Percentiles rank a stretch among this genome's conserved stretches.
Conservation (phyloP, 208 protist species). For the Phytomonas sp. region DNA sequence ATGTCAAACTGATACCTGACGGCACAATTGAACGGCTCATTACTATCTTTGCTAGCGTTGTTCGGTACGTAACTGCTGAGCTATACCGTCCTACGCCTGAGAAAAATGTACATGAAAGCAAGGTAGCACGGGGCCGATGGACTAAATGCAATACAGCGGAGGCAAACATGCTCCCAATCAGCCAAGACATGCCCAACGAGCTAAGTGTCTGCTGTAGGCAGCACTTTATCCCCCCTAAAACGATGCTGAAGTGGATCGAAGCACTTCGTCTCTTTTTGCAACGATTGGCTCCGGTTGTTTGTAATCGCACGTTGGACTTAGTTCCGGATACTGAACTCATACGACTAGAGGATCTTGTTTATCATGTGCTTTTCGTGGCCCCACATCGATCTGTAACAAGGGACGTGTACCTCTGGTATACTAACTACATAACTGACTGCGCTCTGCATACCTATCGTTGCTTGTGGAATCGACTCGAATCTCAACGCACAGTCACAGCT, state of each 20-base stretch:
- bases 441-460: conserved; percentile 50
- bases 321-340: conserved; percentile 40
- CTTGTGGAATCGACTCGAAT: conserved; percentile 59
- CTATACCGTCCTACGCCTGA: conserved; percentile 11
- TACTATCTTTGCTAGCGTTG: conserved; percentile 29
- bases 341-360: conserved; percentile 68
- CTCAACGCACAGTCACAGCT: conserved; percentile 25
- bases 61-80: conserved; percentile 23
- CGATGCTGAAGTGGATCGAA: conserved; percentile 30
- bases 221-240: not conserved
- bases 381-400: conserved; percentile 22
- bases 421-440: conserved; percentile 42
- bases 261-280: conserved; percentile 46
- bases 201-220: not conserved
- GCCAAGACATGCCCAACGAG: not conserved
- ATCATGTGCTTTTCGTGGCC: conserved; percentile 43
- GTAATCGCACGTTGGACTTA: conserved; percentile 29
- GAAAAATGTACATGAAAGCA: conserved; percentile 6
- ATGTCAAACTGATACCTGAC: conserved; percentile 26
- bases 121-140: not conserved
- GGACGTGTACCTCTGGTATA: conserved; percentile 32
- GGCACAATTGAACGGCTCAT: conserved; percentile 34
- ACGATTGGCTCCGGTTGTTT: conserved; percentile 32
- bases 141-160: not conserved
- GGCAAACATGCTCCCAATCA: not conserved